A percentile compares a stretch with the other conserved stretches of the same genome.
phyloP scores from a whole-genome alignment of 768 basidiomycete genomes.

The Mycena sanguinolenta region DNA sequence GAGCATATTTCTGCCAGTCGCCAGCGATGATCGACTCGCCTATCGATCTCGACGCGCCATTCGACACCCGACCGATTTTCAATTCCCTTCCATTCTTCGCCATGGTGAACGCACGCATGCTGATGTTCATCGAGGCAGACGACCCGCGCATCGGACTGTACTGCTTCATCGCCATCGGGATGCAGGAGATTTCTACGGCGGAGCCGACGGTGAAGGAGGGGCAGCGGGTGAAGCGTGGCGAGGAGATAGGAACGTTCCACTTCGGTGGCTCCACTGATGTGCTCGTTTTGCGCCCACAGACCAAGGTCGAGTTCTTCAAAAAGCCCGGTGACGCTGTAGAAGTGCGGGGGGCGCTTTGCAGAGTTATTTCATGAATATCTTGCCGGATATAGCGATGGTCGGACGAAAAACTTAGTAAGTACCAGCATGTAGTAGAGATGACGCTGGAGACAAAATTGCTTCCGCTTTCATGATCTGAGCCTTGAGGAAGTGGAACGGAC shows the following conservation, averaged over 20 bases:
- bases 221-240: slow-evolving; percentile 57
- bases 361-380: background rate
- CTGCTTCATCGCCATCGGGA: slow-evolving; percentile 60
- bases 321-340: background rate
- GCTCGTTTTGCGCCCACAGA: slow-evolving; percentile 53
- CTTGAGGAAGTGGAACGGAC: too few relatives aligned
- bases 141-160: slow-evolving; percentile 57
- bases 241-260: slow-evolving; percentile 64
- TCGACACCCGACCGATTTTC: slow-evolving; percentile 16
- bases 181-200: slow-evolving; percentile 63
- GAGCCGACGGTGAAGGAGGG: slow-evolving; percentile 56
- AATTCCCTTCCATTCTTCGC: slow-evolving; percentile 44
- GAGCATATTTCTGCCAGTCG: slow-evolving; percentile 55
- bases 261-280: slow-evolving; percentile 66
- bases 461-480: too few relatives aligned
- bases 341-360: background rate
- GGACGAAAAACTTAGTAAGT: too few relatives aligned
- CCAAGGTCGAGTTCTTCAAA: slow-evolving; percentile 4
- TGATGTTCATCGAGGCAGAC: slow-evolving; percentile 58
- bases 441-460: too few relatives aligned
- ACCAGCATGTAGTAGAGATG: too few relatives aligned
- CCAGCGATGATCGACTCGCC: slow-evolving; percentile 32
- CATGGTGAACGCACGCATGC: slow-evolving; percentile 53
- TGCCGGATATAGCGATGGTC: too few relatives aligned
- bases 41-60: slow-evolving; percentile 19